A percentile compares a stretch with the other conserved stretches of the same genome.
These are phyloP conservation scores for Fusarium sp. DNA, from an alignment of 2,329 filamentous ascomycete species.

Conservation along the genomic window DNA sequence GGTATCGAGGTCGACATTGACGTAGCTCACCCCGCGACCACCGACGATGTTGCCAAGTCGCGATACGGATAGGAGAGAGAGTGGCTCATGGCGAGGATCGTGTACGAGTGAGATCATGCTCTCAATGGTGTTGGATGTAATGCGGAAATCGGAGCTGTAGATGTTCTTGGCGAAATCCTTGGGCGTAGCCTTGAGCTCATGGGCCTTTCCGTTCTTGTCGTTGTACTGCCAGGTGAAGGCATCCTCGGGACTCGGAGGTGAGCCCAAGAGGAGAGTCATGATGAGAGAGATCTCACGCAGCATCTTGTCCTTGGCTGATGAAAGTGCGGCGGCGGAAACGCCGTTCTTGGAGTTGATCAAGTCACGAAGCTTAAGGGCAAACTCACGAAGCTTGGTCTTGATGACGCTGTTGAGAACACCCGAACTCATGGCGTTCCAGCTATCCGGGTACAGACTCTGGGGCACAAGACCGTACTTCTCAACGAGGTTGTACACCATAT, in stretches of 20 bases:
- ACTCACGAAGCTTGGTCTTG: conserved; percentile 89
- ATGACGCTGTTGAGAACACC: conserved; percentile 79
- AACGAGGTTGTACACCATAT: conserved; percentile 91
- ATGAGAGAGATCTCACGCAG: conserved; percentile 85
- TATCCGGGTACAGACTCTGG: conserved; percentile 85
- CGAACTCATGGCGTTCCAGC: conserved; percentile 82
- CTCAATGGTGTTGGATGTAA: conserved; percentile 73
- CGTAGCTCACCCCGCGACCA: conserved; percentile 81
- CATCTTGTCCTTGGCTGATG: conserved; percentile 77
- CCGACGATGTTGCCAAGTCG: conserved; percentile 87
- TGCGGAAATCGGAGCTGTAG: conserved; percentile 70
- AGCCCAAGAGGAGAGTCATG: conserved; percentile 85
- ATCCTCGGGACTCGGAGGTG: conserved; percentile 77
- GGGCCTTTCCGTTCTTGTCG: conserved; percentile 76
- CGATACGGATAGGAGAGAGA: conserved; percentile 81
- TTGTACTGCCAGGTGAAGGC: conserved; percentile 87
- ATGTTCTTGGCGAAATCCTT: conserved; percentile 80
- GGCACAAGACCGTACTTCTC: conserved; percentile 91
- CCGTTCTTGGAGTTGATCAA: conserved; percentile 58
- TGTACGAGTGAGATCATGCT: conserved; percentile 86
- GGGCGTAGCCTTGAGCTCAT: conserved; percentile 76
- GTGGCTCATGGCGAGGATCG: conserved; percentile 84
- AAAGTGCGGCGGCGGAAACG: conserved; percentile 58
- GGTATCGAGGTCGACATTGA: conserved; percentile 82
- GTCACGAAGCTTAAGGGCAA: conserved; percentile 79